Evolutionary conservation across 345 rosid genomes (phyloP).

Genomic region (Linum lewisii): DNA sequence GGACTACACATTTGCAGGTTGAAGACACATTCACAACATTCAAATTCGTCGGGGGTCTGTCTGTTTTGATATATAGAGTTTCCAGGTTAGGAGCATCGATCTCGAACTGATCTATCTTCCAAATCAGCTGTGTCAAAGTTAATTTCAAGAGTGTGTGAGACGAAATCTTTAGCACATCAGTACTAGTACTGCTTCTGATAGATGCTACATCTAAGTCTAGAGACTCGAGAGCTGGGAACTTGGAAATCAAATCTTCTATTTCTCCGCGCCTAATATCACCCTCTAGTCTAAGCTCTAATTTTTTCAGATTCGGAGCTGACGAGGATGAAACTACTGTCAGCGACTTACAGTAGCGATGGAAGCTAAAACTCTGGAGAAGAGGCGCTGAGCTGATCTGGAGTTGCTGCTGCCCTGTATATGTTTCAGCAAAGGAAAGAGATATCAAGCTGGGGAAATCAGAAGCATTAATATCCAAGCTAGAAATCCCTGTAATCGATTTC

Average conservation of each 20-base stretch:
- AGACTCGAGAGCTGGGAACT: not conserved
- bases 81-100: not conserved
- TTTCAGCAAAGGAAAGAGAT: not conserved
- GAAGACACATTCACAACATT: not conserved
- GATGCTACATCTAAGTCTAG: not conserved
- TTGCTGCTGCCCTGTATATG: no score
- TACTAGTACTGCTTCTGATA: no score
- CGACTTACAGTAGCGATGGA: not conserved
- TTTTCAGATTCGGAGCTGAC: no score
- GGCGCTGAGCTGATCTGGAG: not conserved
- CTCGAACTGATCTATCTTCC: no score
- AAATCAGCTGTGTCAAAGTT: no score
- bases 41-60: no score
- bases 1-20: not conserved
- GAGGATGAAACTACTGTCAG: not conserved
- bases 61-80: not conserved
- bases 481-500: not conserved
- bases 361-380: not conserved
- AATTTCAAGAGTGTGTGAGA: not conserved
- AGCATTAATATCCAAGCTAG: not conserved
- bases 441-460: not conserved
- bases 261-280: no score
- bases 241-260: not conserved
- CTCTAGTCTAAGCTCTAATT: no score
- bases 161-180: not conserved